phyloP scores from a whole-genome alignment of 1,284 basidiomycete species.

The Moesziomyces antarcticus region DNA sequence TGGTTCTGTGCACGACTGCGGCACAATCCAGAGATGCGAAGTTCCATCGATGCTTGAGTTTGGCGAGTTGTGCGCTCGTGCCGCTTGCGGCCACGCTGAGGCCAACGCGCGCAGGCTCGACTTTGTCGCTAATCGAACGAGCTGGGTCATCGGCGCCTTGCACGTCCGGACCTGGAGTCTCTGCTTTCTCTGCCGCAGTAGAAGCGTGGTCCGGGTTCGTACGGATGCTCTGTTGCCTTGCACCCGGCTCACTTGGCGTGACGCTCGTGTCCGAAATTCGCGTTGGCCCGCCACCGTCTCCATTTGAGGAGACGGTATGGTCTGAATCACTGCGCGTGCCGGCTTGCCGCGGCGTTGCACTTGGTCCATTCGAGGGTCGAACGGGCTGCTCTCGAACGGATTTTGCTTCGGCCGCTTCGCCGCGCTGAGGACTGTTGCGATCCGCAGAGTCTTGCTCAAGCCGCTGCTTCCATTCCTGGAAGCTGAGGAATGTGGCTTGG shows the following conservation, averaged over 20 bases:
- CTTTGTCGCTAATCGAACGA: not conserved
- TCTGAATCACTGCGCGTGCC: not conserved
- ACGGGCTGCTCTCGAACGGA: not conserved
- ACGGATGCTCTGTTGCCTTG: not conserved
- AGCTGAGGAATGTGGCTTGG: constrained; percentile 38
- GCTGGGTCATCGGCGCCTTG: not conserved
- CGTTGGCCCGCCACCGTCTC: not conserved
- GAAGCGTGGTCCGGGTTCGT: not conserved
- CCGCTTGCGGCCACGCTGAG: constrained; percentile 39
- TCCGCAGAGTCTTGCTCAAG: constrained; percentile 10
- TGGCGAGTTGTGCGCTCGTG: constrained; percentile 41
- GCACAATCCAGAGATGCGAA: constrained; percentile 94
- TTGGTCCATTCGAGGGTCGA: not conserved
- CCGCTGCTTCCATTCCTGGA: constrained; percentile 46
- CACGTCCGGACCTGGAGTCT: not conserved
- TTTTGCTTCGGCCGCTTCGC: not conserved
- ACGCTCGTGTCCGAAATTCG: not conserved
- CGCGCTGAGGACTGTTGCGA: not conserved
- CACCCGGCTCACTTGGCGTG: no score
- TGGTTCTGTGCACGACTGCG: constrained; percentile 86
- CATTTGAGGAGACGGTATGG: not conserved
- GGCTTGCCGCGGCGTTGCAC: not conserved
- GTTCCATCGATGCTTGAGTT: constrained; percentile 75
- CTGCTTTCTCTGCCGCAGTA: not conserved
- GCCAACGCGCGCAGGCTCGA: constrained; percentile 2